Percentiles rank a stretch among this genome's conserved stretches.
Evolutionary conservation across 345 rosid genomes (phyloP).

Genomic region (Durio zibethinus): DNA sequence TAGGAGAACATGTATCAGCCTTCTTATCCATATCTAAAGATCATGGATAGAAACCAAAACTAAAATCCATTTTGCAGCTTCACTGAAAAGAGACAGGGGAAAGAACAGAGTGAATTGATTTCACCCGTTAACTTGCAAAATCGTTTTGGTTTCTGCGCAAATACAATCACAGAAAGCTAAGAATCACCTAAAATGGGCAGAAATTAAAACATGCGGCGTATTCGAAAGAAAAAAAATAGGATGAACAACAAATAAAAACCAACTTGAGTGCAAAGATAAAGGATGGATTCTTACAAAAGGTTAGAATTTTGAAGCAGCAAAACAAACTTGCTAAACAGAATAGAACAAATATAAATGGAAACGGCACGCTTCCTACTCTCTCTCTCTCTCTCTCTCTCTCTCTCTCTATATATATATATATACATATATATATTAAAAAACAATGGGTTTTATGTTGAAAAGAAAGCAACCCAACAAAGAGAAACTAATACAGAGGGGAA

Average conservation of each 20-base stretch:
- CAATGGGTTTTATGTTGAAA: background rate
- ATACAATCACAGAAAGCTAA: background rate
- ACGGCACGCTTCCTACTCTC: background rate
- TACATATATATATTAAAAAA: background rate
- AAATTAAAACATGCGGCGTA: background rate
- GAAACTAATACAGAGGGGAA: background rate
- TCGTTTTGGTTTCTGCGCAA: background rate
- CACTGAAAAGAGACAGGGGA: background rate
- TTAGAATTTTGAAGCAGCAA: background rate
- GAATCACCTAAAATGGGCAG: background rate
- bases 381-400: too few species aligned
- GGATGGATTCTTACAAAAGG: background rate
- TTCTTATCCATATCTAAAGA: slow-evolving; percentile 44
- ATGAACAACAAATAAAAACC: background rate
- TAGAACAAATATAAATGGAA: background rate
- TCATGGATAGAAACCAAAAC: background rate
- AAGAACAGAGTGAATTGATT: background rate
- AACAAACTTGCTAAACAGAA: background rate
- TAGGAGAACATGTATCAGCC: slow-evolving; percentile 49
- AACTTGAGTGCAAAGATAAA: background rate
- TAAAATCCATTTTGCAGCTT: background rate
- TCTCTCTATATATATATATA: too few species aligned
- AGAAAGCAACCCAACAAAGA: slow-evolving; percentile 2
- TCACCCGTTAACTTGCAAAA: background rate
- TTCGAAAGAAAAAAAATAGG: background rate